phyloP scores from a whole-genome alignment of 2,329 filamentous ascomycete genomes.

The Teratosphaeria epicoccoides region DNA sequence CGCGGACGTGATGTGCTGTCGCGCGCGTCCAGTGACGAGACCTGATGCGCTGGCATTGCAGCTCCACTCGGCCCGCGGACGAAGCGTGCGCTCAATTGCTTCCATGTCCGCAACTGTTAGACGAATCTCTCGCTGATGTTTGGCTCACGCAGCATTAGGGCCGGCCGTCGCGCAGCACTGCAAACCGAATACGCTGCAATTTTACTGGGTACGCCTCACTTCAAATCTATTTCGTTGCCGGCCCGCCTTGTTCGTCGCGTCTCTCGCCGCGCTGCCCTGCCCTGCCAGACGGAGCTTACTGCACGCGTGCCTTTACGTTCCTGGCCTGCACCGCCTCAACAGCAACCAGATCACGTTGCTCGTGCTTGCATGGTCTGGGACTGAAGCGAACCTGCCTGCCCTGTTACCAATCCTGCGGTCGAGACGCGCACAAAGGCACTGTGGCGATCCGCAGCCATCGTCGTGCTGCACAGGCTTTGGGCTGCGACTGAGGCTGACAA shows the following conservation, averaged over 20 bases:
- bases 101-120: conserved; percentile 8
- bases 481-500: conserved; percentile 7
- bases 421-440: not conserved
- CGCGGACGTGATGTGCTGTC: conserved; percentile 15
- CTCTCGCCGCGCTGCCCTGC: not conserved
- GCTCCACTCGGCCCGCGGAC: conserved; percentile 10
- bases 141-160: conserved; percentile 13
- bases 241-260: not conserved
- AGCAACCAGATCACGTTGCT: not conserved
- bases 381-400: not conserved
- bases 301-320: conserved; percentile 3
- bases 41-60: conserved; percentile 20
- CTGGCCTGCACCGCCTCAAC: not conserved
- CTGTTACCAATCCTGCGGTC: not conserved
- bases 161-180: conserved; percentile 9
- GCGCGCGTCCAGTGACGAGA: conserved; percentile 11
- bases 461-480: not conserved
- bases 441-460: not conserved
- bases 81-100: conserved; percentile 17
- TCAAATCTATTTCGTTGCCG: not conserved
- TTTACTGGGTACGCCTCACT: conserved; percentile 1
- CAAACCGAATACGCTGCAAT: not conserved
- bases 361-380: not conserved
- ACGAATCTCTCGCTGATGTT: conserved; percentile 17
- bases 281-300: not conserved